Evolutionary conservation across 2,329 filamentous ascomycete species (phyloP).

Genomic region (Ceratocystis cacaofunesta): DNA sequence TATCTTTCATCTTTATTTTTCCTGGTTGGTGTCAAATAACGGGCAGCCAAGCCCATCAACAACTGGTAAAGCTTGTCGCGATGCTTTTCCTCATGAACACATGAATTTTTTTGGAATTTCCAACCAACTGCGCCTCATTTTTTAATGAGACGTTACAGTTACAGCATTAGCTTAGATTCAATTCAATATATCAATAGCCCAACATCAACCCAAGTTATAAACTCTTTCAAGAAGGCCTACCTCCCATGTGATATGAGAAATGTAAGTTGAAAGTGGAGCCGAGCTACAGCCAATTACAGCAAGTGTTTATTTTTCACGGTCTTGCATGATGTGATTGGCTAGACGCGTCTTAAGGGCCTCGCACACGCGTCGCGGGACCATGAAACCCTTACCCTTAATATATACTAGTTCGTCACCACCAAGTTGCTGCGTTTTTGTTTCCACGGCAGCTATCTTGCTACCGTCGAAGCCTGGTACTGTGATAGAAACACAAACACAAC

Average conservation of each 20-base stretch:
- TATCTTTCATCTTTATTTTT: background rate
- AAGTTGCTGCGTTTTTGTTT: too few relatives aligned
- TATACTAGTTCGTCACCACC: too few relatives aligned
- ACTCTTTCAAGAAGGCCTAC: background rate
- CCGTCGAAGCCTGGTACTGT: too few relatives aligned
- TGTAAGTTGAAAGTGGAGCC: slow-evolving; percentile 3
- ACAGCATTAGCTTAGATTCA: background rate
- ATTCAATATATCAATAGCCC: background rate
- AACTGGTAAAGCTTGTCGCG: background rate
- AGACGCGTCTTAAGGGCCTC: slow-evolving; percentile 8
- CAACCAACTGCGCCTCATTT: background rate
- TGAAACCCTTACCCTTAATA: background rate
- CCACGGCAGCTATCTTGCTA: too few relatives aligned
- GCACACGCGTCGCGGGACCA: slow-evolving; percentile 12
- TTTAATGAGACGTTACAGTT: background rate
- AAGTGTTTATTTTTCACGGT: background rate
- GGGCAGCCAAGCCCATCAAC: background rate
- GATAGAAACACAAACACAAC: background rate
- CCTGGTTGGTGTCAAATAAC: background rate
- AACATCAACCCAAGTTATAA: background rate
- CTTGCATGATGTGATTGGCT: slow-evolving; percentile 7
- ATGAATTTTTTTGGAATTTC: background rate
- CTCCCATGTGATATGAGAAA: background rate
- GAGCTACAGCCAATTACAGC: slow-evolving; percentile 3
- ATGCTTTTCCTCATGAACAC: background rate